A percentile compares a stretch with the other conserved stretches of the same genome.
Evolutionary conservation across 805 yeast genomes (phyloP).

Genomic region (Osmozyma mogii): DNA sequence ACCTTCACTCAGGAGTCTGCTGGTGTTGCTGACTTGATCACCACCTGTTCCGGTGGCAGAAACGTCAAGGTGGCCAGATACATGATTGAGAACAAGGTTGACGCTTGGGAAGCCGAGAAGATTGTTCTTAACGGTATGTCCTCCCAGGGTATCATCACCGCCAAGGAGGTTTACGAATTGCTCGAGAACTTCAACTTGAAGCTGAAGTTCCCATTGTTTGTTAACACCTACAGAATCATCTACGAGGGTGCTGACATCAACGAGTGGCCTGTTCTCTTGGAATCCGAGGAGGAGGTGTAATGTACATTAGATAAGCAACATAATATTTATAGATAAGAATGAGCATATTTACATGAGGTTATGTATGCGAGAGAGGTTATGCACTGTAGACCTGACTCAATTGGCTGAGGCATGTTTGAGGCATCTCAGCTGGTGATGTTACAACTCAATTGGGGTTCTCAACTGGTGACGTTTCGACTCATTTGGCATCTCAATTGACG

Average conservation of each 20-base stretch:
- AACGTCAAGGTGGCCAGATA: slow-evolving; percentile 39
- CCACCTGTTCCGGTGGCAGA: slow-evolving; percentile 42
- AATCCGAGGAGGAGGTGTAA: too few species aligned
- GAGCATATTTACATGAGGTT: too few species aligned
- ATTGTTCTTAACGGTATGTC: slow-evolving; percentile 38
- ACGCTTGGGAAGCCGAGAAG: slow-evolving; percentile 37
- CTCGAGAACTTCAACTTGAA: slow-evolving; percentile 26
- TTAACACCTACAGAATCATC: slow-evolving; percentile 37
- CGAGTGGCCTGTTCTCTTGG: slow-evolving; percentile 35
- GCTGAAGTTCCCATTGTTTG: slow-evolving; percentile 37
- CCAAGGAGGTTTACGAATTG: slow-evolving; percentile 40
- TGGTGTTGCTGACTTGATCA: slow-evolving; percentile 42
- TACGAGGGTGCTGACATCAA: slow-evolving; percentile 34
- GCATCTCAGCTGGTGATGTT: too few species aligned
- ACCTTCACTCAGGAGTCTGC: slow-evolving; percentile 40
- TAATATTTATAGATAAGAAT: too few species aligned
- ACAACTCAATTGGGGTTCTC: too few species aligned
- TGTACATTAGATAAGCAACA: too few species aligned
- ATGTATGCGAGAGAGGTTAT: too few species aligned
- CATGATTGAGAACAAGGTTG: slow-evolving; percentile 36
- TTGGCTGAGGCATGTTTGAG: too few species aligned
- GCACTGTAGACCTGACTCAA: too few species aligned
- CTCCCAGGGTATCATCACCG: slow-evolving; percentile 40
- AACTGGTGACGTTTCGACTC: too few species aligned
- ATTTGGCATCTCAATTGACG: too few species aligned